phyloP scores from a whole-genome alignment of 164 flowering plant genomes.

The Kalanchoe fedtschenkoi region DNA sequence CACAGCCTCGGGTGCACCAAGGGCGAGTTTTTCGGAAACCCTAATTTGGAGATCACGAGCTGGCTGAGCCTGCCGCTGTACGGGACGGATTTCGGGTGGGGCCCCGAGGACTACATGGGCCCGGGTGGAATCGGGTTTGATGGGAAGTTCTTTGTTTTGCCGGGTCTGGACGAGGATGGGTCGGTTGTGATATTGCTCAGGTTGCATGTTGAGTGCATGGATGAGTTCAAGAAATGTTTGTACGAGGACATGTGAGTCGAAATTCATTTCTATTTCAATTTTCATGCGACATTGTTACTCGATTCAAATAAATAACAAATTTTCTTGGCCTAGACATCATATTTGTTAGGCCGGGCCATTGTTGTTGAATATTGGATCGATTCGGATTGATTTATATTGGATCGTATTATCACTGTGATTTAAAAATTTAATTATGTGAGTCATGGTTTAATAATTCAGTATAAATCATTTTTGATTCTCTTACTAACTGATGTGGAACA shows the following conservation, averaged over 20 bases:
- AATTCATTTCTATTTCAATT: no score
- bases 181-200: constrained; percentile 23
- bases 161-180: constrained; percentile 27
- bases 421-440: no score
- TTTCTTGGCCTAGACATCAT: no score
- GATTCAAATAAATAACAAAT: no score
- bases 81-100: constrained; percentile 42
- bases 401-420: no score
- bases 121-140: constrained; percentile 24
- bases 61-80: constrained; percentile 24
- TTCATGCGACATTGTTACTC: no score
- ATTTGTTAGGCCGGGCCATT: no score
- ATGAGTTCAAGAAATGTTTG: constrained; percentile 25
- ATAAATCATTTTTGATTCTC: no score
- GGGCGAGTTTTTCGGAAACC: constrained; percentile 18
- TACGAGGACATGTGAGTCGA: constrained; percentile 17
- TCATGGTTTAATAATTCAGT: no score
- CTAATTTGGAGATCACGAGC: constrained; percentile 22
- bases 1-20: not conserved
- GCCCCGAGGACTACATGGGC: constrained; percentile 31
- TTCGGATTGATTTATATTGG: no score
- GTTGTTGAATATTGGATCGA: no score
- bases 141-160: constrained; percentile 27
- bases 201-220: constrained; percentile 28
- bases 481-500: no score